Base-by-base conservation (phyloP, 345 rosid species). In the Brassica carinata region DNA sequence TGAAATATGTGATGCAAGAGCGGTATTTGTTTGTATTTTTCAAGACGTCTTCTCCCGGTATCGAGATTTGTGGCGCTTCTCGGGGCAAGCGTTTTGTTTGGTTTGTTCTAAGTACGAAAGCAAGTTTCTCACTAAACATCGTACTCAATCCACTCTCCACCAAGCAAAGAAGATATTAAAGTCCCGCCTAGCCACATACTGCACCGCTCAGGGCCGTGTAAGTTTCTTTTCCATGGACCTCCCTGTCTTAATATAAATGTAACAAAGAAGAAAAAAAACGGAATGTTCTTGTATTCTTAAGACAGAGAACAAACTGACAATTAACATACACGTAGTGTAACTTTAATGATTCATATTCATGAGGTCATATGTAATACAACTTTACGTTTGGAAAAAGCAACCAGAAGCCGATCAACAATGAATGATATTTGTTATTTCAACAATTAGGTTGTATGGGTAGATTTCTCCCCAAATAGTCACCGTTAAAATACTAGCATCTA, bases 1-100 rank as follows among this genome's bases (percentile, higher is more conserved):
- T 90, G 51, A 69, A 65, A 72, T 91, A 17, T 81, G 57, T 57
- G 89, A 86, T 26, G 38, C 83, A 77, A 58, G 63, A 18, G 85
- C 85, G 0, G 88, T 79, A 76, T 95, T 90, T 70, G 90, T 90
- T 45, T 93, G 77, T 91, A 87, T 87, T 88, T 86, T 73, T 98
- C 98, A 87, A 93, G 80, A 93, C 91, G 87, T 87, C 99, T 67
- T 84, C 87, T 72, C 99, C 97, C 7, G 93, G 93, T 69, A 87
- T 93, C 96, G 3, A 86, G 79, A 79, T 93, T 84, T 51, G 30
- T 86, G 18, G 85, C 94, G 82, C 86, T 73, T 89, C 68, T 83
- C 84, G 0, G 82, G 93, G 98, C 89, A 86, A 34, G 26, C n/a
- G 5, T 63, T 66, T 51, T 18, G 2, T 53, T 71, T 34, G 13